Evolutionary conservation across 1,139 yeast genomes (phyloP), one percentile per base, ranked within the genome.

Genomic region (Candida albicans): DNA sequence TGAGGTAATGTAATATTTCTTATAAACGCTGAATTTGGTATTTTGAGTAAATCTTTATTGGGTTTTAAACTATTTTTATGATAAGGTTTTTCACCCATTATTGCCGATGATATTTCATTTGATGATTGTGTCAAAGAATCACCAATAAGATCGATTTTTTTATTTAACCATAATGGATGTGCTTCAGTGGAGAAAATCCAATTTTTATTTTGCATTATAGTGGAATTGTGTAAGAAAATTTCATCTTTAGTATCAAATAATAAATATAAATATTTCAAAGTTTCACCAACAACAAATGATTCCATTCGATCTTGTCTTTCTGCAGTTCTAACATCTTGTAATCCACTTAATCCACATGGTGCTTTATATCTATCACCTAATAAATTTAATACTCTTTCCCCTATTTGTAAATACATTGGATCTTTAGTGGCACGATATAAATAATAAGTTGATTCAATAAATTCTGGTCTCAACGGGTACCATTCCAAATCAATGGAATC

Each of bases 381-480:
- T 44, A 83, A 79, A 4, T 73, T 56, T 48, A 91, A 61, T 1
- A 87, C 69, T 22, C 81, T 69, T 44, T 78, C 79, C 0, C 96
- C 98, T 26, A 89, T 78, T 45, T 84, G 81, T 24, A 90, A 64
- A 59, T 84, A 90, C 62, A 89, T 74, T 1, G 96, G 96, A 58
- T 91, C 98, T 48, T 71, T 75, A 0, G 97, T 91, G 1, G 96
- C 96, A 39, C 87, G 70, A 57, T 86, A 90, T 14, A 91, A 66
- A 56, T 84, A 84, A 61, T 89, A 91, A 0, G 95, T 88, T 0
- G 96, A 86, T 59, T 91, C 98, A 33, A 88, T 75, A 54, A 90
- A 88, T 56, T 91, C 98, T 0, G 98, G 98, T 44, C 98, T 67
- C 42, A 91, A 68, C 1, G 96, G 96, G 57, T 89, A 91, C 96